Conservation (phyloP, 495 filamentous ascomycete genomes). For the Bathelium albidoporum region DNA sequence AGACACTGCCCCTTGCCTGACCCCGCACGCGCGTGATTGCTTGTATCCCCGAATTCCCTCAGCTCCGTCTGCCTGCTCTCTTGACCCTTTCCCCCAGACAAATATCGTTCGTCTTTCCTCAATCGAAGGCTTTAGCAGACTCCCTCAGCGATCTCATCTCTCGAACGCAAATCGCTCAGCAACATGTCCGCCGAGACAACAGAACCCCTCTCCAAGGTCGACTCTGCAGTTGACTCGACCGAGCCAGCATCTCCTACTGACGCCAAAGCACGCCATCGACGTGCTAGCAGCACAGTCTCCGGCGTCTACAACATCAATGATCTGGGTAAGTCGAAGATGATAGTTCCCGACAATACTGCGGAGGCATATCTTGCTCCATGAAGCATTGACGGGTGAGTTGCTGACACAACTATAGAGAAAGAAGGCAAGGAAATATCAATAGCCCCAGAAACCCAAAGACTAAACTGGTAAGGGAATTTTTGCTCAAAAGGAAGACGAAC, state of each 20-base stretch:
- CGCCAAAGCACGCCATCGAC: slow-evolving; percentile 48
- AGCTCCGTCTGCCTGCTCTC: background rate
- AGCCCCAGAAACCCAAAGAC: slow-evolving; percentile 78
- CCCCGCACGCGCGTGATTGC: slow-evolving; percentile 1
- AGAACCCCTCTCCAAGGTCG: slow-evolving; percentile 61
- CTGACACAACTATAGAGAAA: slow-evolving; percentile 47
- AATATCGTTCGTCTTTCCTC: background rate
- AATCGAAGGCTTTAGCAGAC: background rate
- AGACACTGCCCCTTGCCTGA: slow-evolving; percentile 2
- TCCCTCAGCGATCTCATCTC: background rate
- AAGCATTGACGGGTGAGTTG: background rate
- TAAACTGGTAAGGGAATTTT: slow-evolving; percentile 65
- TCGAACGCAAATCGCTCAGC: background rate
- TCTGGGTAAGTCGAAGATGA: slow-evolving; percentile 74
- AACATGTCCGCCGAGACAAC: slow-evolving; percentile 6
- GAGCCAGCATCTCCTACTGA: slow-evolving; percentile 59
- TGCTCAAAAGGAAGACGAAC: background rate
- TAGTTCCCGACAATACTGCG: no score
- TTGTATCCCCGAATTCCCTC: background rate
- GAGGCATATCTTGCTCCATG: no score
- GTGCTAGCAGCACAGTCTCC: slow-evolving; percentile 54
- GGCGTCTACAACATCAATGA: slow-evolving; percentile 78
- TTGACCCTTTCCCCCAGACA: background rate
- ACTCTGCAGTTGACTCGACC: slow-evolving; percentile 68
- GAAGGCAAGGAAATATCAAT: slow-evolving; percentile 64